Conservation (phyloP, 768 basidiomycete genomes). For the Phlegmacium glaucopus region DNA sequence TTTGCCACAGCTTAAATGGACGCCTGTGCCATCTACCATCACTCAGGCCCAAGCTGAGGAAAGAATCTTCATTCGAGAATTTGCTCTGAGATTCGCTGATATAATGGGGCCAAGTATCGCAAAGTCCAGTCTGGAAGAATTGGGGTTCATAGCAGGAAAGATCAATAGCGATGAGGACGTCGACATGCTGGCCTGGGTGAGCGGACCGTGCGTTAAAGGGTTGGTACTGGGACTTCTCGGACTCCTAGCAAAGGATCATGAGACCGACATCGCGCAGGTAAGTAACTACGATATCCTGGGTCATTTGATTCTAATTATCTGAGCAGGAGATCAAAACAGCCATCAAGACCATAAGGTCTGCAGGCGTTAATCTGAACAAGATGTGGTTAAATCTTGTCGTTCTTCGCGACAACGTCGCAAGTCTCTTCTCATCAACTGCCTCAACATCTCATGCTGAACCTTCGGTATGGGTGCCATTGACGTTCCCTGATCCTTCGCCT, state of each 20-base stretch:
- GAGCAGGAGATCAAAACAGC: constrained; percentile 40
- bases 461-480: constrained; percentile 17
- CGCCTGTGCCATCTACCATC: constrained; percentile 38
- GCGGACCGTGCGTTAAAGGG: constrained; percentile 60
- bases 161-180: constrained; percentile 37
- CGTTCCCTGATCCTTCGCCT: constrained; percentile 59
- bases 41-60: constrained; percentile 47
- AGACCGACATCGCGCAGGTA: constrained; percentile 36
- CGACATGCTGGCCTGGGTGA: constrained; percentile 50
- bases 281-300: background rate
- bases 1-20: constrained; percentile 55
- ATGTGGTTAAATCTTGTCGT: constrained; percentile 56
- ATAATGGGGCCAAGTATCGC: constrained; percentile 42
- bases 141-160: constrained; percentile 48
- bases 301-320: background rate
- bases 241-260: constrained; percentile 44
- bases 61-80: constrained; percentile 74
- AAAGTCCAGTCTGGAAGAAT: constrained; percentile 53
- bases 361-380: constrained; percentile 55
- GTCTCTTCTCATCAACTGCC: constrained; percentile 2
- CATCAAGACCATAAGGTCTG: constrained; percentile 47
- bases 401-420: constrained; percentile 36
- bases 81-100: constrained; percentile 58
- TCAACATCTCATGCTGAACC: constrained; percentile 7
- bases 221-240: constrained; percentile 61